Evolutionary conservation across 345 rosid species (phyloP), one percentile per base, ranked within the genome.

Genomic region (Erucastrum elatum): DNA sequence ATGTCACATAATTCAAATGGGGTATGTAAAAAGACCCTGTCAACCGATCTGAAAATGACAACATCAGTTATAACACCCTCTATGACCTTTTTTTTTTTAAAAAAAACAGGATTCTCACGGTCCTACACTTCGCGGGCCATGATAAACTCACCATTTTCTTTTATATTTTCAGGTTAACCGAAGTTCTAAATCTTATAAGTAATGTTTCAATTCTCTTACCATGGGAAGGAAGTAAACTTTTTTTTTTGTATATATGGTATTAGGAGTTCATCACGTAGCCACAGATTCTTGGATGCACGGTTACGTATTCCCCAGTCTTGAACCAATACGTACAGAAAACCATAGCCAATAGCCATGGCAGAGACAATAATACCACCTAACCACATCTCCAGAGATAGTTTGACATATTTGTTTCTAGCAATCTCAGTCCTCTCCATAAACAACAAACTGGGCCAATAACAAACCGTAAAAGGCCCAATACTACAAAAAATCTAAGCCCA

Each of bases 231-330:
- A 87, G 84, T 93, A 91, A 13, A 89, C 85, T 25, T 83, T 76
- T 71, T 62, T 86, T 21, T 21, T 21, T 21, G 21, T 21, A 21
- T 21, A 77, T 83, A 68, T 3, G 88, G 87, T 46, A 90, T 2
- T 13, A 84, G 56, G 53, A 93, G 91, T 66, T 89, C 86, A 60
- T 93, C 92, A 39, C 98, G 85, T 62, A 93, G 70, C 93, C 94
- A 93, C 15, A 85, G 88, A 80, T 90, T 91, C 31, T 55, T 84
- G 4, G 96, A 87, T 76, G 85, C 68, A 35, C 86, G 62, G 44
- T 69, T 72, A 62, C 88, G 82, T 70, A 91, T 93, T 53, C 98
- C 98, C 98, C 98, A 89, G 27, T 91, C 96, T 1, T 82, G 67
- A 25, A 85, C 91, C 26, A 93, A 69, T 87, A 87, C 26, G 89